Percentiles rank a stretch among this genome's conserved stretches.
Conservation (phyloP, 768 basidiomycete genomes). For the Pleurotus cornucopiae region DNA sequence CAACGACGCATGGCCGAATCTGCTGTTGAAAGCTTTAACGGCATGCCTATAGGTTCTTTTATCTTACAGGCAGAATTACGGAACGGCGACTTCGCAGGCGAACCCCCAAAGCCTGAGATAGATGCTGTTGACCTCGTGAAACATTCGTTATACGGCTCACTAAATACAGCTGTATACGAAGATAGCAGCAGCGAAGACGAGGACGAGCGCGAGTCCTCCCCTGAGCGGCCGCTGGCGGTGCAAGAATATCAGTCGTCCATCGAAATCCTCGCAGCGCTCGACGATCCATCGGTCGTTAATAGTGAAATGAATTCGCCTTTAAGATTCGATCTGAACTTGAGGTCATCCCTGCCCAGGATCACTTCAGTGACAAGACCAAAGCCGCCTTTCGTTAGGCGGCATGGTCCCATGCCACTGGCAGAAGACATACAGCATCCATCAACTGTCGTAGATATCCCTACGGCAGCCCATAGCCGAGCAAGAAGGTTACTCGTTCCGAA, state of each 20-base stretch:
- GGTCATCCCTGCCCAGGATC: neutral
- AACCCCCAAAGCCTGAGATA: neutral
- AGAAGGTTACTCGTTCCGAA: slow-evolving; percentile 23
- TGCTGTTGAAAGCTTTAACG: slow-evolving; percentile 1
- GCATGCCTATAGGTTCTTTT: neutral
- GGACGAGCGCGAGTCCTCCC: neutral
- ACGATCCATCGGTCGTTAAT: no score
- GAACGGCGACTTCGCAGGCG: neutral
- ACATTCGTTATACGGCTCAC: slow-evolving; percentile 5
- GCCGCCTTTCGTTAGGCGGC: no score
- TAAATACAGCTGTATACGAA: slow-evolving; percentile 9
- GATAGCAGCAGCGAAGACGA: slow-evolving; percentile 4
- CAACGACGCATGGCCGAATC: slow-evolving; percentile 1
- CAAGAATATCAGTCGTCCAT: neutral
- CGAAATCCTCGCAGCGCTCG: no score
- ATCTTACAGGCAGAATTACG: neutral
- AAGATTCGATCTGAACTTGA: neutral
- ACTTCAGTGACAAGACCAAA: no score
- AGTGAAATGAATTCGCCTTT: no score
- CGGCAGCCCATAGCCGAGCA: slow-evolving; percentile 20
- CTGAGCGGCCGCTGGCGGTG: neutral
- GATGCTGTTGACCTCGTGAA: neutral
- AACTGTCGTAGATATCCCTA: slow-evolving; percentile 12
- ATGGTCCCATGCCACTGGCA: no score
- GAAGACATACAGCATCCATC: neutral